A percentile compares a stretch with the other conserved stretches of the same genome.
Conservation (phyloP, 2,329 filamentous ascomycete species). For the Fusarium nygamai region DNA sequence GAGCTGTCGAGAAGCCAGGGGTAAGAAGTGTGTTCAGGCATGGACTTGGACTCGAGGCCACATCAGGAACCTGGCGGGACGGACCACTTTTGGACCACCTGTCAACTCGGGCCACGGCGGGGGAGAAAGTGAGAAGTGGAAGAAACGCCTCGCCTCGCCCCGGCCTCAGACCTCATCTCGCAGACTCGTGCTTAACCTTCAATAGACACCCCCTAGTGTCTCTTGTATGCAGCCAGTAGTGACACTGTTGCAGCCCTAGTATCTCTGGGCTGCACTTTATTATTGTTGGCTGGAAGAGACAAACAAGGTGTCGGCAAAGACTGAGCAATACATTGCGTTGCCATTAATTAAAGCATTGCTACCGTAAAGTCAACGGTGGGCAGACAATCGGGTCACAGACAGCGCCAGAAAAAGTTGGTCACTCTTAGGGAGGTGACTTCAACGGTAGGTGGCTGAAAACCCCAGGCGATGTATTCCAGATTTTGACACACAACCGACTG, state of each 20-base stretch:
- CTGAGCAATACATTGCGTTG: background rate
- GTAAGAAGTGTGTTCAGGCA: constrained; percentile 27
- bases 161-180: constrained; percentile 29
- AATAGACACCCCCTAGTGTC: constrained; percentile 36
- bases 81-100: constrained; percentile 41
- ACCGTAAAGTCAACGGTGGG: constrained; percentile 20
- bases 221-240: constrained; percentile 20
- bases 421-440: constrained; percentile 19
- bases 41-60: constrained; percentile 33
- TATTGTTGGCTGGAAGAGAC: constrained; percentile 30
- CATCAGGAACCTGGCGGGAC: constrained; percentile 39
- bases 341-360: constrained; percentile 23
- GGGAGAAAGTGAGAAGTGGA: constrained; percentile 26
- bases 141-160: constrained; percentile 41
- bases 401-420: constrained; percentile 21
- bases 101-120: constrained; percentile 44
- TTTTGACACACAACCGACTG: constrained; percentile 21
- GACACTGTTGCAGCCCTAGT: constrained; percentile 31
- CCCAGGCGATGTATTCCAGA: constrained; percentile 25
- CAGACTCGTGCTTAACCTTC: constrained; percentile 23
- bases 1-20: constrained; percentile 37
- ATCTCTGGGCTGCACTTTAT: constrained; percentile 18
- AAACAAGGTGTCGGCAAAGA: constrained; percentile 10
- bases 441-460: constrained; percentile 18
- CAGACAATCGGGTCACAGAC: constrained; percentile 31